Percentiles rank a stretch among this genome's conserved stretches.
phyloP scores from a whole-genome alignment of 2,329 filamentous ascomycete genomes.

The Claviceps sp. region DNA sequence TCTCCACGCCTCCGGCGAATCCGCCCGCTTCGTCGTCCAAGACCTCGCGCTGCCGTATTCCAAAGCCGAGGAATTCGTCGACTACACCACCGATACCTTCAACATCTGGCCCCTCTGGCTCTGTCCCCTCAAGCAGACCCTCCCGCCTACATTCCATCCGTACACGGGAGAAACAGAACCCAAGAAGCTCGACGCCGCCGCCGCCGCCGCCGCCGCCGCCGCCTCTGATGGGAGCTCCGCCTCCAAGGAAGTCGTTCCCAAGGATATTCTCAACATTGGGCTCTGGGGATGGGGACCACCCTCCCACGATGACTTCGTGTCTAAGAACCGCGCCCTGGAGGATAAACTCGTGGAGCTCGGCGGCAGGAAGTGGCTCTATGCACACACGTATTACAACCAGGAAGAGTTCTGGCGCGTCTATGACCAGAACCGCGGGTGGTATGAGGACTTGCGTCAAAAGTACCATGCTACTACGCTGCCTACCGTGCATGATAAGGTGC shows the following conservation, averaged over 20 bases:
- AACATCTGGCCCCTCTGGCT: constrained; percentile 48
- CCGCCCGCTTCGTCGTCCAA: constrained; percentile 53
- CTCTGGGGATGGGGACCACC: constrained; percentile 68
- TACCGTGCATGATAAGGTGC: constrained; percentile 58
- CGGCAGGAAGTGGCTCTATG: constrained; percentile 80
- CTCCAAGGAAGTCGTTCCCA: constrained; percentile 5
- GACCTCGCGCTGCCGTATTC: constrained; percentile 47
- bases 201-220: not conserved
- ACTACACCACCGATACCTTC: constrained; percentile 37
- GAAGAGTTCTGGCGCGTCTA: constrained; percentile 57
- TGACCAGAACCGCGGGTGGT: constrained; percentile 36
- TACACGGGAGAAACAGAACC: constrained; percentile 26
- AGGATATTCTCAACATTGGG: constrained; percentile 46
- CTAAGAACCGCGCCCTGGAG: constrained; percentile 59
- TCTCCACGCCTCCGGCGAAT: constrained; percentile 53
- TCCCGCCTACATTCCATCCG: constrained; percentile 41
- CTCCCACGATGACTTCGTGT: constrained; percentile 44
- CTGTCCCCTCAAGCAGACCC: constrained; percentile 37
- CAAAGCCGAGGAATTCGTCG: constrained; percentile 37
- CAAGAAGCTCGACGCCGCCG: not conserved
- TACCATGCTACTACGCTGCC: constrained; percentile 50
- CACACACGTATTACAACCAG: constrained; percentile 71
- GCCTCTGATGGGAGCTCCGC: not conserved
- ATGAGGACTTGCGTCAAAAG: constrained; percentile 47
- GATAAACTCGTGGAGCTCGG: constrained; percentile 52